A percentile compares a stretch with the other conserved stretches of the same genome.
Conservation (phyloP, 768 basidiomycete species). For the Auricularia auricula-judae region DNA sequence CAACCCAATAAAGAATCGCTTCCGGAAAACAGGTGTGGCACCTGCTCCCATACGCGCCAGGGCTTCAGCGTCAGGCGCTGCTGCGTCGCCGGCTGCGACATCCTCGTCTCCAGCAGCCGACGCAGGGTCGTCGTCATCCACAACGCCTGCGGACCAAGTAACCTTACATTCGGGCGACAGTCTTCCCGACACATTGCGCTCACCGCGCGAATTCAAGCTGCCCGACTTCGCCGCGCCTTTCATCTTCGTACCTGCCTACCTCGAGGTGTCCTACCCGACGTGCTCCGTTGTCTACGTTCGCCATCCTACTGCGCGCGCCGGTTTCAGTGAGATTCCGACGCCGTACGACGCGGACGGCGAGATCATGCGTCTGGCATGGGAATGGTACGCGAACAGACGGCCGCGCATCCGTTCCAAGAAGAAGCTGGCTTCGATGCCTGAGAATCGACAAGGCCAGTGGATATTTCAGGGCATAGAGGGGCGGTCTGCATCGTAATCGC, state of each 20-base stretch:
- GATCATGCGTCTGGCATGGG: constrained; percentile 86
- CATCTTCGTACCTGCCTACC: constrained; percentile 87
- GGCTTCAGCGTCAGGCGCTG: neutral
- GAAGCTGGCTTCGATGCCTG: constrained; percentile 53
- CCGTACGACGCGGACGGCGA: constrained; percentile 96
- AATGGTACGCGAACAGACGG: constrained; percentile 76
- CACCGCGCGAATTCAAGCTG: constrained; percentile 45
- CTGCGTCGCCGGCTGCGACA: neutral
- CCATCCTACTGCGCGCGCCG: constrained; percentile 92
- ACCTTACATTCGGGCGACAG: constrained; percentile 1
- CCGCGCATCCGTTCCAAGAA: constrained; percentile 55
- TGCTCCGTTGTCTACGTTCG: constrained; percentile 90
- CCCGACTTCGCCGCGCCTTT: constrained; percentile 83
- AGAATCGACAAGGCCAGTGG: constrained; percentile 37
- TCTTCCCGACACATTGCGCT: neutral
- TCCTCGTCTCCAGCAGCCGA: constrained; percentile 4
- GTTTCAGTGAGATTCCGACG: constrained; percentile 89
- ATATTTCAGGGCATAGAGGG: neutral
- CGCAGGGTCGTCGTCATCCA: constrained; percentile 10
- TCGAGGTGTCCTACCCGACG: constrained; percentile 75
- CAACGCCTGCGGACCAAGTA: constrained; percentile 12
- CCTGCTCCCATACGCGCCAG: neutral
- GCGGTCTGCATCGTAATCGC: too few species aligned
- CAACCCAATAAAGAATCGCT: neutral
- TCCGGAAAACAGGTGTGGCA: neutral